These are phyloP conservation scores for Gamarada debralockiae DNA, from an alignment of 495 filamentous ascomycete species.

Conservation along the genomic window DNA sequence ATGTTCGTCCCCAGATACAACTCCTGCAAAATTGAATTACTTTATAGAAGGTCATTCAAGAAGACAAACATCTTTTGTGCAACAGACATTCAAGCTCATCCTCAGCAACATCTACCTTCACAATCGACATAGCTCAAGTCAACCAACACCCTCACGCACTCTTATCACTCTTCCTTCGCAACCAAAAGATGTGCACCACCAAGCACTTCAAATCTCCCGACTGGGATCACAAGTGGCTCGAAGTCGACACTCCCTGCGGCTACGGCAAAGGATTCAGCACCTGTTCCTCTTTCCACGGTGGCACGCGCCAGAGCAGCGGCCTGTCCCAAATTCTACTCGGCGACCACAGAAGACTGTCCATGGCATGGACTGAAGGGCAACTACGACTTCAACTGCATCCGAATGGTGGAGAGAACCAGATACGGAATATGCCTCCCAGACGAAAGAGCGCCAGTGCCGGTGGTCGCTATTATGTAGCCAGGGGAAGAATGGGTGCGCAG, in stretches of 20 bases:
- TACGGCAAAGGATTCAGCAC: slow-evolving; percentile 1
- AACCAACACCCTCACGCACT: too few relatives aligned
- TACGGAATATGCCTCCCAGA: not conserved
- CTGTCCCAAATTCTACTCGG: not conserved
- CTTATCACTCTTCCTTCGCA: too few relatives aligned
- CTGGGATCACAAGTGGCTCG: not conserved
- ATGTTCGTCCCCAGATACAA: not conserved
- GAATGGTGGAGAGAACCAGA: slow-evolving; percentile 11
- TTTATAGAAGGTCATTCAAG: too few relatives aligned
- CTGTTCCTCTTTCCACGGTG: not conserved
- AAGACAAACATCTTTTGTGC: too few relatives aligned
- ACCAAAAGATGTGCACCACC: not conserved
- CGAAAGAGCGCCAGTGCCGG: too few relatives aligned
- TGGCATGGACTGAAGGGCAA: slow-evolving; percentile 2
- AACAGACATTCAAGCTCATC: too few relatives aligned
- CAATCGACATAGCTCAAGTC: not conserved
- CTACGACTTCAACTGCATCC: slow-evolving; percentile 11
- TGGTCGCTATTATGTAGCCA: too few relatives aligned
- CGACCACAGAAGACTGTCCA: not conserved
- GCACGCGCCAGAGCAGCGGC: not conserved
- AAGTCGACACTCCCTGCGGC: not conserved
- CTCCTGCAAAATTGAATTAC: not conserved
- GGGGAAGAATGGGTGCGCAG: too few relatives aligned
- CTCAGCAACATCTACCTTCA: too few relatives aligned
- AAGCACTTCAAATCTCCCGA: not conserved